These are phyloP conservation scores for Picea sitchensis DNA, from an alignment of 75 land plant genomes.

Conservation along the genomic window DNA sequence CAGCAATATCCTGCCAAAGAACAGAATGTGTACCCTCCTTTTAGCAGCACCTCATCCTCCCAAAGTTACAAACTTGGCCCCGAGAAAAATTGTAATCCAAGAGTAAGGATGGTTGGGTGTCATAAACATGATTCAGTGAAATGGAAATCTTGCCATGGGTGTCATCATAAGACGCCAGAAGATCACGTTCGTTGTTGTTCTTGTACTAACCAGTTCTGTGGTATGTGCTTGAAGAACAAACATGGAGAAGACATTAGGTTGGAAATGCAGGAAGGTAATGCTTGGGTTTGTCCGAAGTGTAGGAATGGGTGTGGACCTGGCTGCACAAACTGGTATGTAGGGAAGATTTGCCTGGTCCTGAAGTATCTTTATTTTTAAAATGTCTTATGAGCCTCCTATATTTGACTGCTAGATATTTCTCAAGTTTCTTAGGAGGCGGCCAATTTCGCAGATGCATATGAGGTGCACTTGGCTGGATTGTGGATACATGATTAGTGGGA, in stretches of 20 bases:
- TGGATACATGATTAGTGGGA: neutral
- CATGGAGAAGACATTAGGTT: constrained; percentile 27
- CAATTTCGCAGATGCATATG: neutral
- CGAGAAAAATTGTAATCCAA: constrained; percentile 10
- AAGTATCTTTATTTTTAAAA: neutral
- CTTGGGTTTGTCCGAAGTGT: constrained; percentile 39
- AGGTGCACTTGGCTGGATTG: neutral
- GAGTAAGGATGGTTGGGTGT: constrained; percentile 17
- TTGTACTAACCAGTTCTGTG: constrained; percentile 27
- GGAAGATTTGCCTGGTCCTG: neutral
- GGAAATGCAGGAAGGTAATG: constrained; percentile 18
- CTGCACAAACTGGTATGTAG: constrained; percentile 13
- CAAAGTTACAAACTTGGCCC: neutral
- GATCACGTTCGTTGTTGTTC: constrained; percentile 14
- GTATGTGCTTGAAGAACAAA: constrained; percentile 26
- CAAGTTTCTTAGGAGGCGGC: neutral
- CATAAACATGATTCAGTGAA: constrained; percentile 20
- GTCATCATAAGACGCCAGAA: constrained; percentile 27
- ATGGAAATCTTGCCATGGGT: constrained; percentile 32
- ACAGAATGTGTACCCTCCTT: neutral
- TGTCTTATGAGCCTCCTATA: neutral
- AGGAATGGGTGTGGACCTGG: constrained; percentile 35
- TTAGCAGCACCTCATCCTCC: neutral
- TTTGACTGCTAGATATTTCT: neutral
- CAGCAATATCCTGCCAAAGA: no score